phyloP scores from a whole-genome alignment of 345 rosid species.

The Eucalyptus grandis region DNA sequence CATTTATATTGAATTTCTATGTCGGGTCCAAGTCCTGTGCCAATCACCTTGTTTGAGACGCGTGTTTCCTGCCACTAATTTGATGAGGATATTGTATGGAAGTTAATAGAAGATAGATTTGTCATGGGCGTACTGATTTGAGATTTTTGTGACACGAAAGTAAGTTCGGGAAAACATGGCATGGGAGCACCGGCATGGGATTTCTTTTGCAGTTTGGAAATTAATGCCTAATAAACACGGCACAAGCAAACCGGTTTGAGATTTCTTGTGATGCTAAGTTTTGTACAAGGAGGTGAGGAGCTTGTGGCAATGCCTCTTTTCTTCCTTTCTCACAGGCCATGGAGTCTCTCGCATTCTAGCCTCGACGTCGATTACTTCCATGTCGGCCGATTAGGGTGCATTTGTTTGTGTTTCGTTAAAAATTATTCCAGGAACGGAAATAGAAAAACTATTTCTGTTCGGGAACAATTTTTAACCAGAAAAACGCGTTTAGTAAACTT shows the following conservation, averaged over 20 bases:
- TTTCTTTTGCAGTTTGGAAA: neutral
- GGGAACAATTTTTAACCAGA: too few species aligned
- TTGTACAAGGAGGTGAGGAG: neutral
- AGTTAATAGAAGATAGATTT: neutral
- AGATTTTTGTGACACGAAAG: neutral
- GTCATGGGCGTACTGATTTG: fast-evolving
- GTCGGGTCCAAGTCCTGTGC: neutral
- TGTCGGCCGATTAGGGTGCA: neutral
- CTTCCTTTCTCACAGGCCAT: neutral
- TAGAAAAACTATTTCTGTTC: too few species aligned
- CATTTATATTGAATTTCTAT: neutral
- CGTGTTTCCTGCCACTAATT: neutral
- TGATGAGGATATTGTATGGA: neutral
- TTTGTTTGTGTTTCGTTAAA: too few species aligned
- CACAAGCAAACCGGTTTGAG: neutral
- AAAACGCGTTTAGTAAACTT: too few species aligned
- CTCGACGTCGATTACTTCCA: neutral
- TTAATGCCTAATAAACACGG: neutral
- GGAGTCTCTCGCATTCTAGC: neutral
- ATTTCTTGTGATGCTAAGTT: neutral
- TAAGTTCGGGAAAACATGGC: fast-evolving
- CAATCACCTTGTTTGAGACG: neutral
- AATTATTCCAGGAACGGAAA: too few species aligned
- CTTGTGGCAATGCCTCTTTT: neutral
- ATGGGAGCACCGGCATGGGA: neutral